Base-by-base conservation (phyloP, 805 yeast species). In the Candida ficus region DNA sequence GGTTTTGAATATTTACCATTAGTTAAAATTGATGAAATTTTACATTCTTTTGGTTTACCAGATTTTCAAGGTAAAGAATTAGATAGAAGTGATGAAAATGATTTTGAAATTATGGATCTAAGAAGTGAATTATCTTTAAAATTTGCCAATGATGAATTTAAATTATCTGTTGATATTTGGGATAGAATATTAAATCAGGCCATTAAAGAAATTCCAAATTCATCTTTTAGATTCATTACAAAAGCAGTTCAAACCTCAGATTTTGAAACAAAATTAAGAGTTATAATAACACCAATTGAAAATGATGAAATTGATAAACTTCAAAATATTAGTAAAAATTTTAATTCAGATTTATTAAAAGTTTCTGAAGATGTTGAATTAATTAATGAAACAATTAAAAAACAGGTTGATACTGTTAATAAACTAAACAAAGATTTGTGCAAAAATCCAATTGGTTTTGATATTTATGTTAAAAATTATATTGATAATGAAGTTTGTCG, bases 1-100 rank as follows among this genome's bases (percentile, higher is more conserved):
- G 99, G 97, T 4, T 93, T 89, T 61, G 91, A 89, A 60, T 91
- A 91, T 59, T 58, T 91, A 22, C 90, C 95, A 1, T 64, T 90
- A 37, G 61, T 66, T 2, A 85, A 80, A 29, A 73, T 91, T 47
- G 97, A 91, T 58, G 63, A 68, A 41, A 66, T 78, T 8, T 66
- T 73, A 45, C 88, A 83, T 49, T 63, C 74, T 1, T 65, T 66
- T 40, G 64, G 73, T 22, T 30, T 41, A 10, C 40, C 40, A 12
- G 44, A 41, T 18, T 32, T 38, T 2, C 35, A 40, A 12, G 18
- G 31, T 13, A n/a, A n/a, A n/a, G 22, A 28, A 23, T 19, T 29
- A 10, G 29, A 37, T 5, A 26, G 23, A 2, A 26, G 4, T 14
- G 11, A 11, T 29, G 28, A 18, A 13, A 19, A 22, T 32, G 21